These are phyloP conservation scores for Pichia eremophila DNA, from an alignment of 805 yeast genomes.

Conservation along the genomic window DNA sequence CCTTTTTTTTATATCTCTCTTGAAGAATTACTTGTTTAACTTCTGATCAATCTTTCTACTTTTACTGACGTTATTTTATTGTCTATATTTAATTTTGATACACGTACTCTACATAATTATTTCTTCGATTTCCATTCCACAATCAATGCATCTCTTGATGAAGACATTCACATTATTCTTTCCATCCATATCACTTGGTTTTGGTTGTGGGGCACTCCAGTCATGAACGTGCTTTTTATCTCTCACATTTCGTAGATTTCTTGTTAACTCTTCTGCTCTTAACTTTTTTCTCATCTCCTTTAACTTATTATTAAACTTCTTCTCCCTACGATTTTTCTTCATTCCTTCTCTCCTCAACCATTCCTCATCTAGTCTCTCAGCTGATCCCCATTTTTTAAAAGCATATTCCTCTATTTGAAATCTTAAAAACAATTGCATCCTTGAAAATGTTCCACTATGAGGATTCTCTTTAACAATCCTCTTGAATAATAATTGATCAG, in stretches of 20 bases:
- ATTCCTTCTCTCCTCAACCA: constrained; percentile 76
- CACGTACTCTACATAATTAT: constrained; percentile 30
- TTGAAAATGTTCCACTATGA: constrained; percentile 75
- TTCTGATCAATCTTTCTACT: no score
- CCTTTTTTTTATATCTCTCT: no score
- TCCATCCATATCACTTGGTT: constrained; percentile 1
- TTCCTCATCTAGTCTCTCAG: constrained; percentile 83
- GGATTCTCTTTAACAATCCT: constrained; percentile 90
- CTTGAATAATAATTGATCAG: constrained; percentile 57
- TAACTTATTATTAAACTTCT: constrained; percentile 67
- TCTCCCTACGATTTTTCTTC: constrained; percentile 65
- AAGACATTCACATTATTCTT: constrained; percentile 23
- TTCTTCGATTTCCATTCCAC: constrained; percentile 83
- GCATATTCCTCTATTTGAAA: constrained; percentile 93
- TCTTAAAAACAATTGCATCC: constrained; percentile 87
- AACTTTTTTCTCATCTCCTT: constrained; percentile 85
- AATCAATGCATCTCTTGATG: constrained; percentile 58
- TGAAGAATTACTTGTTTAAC: no score
- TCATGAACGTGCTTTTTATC: constrained; percentile 58
- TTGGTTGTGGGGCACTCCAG: constrained; percentile 51
- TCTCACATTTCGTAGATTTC: constrained; percentile 49
- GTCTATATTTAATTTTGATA: no score
- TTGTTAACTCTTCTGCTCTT: constrained; percentile 82
- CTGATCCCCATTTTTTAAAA: constrained; percentile 89
- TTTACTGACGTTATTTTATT: no score